These are phyloP conservation scores for Spergularia marina DNA, from an alignment of 148 eudicot genomes.

Conservation along the genomic window DNA sequence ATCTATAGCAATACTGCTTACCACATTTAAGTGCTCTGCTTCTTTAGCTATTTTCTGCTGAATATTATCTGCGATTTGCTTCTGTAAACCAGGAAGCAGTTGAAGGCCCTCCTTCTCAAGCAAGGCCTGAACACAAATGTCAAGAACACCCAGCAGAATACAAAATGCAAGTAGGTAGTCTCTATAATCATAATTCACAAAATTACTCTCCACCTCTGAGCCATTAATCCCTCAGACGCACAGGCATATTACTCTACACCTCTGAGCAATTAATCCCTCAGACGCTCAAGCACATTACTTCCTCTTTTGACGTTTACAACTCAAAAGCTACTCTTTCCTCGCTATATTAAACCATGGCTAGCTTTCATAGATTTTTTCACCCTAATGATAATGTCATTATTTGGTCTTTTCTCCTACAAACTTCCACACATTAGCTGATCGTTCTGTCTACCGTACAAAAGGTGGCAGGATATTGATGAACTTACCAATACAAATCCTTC, in stretches of 20 bases:
- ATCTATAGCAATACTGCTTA: conserved; percentile 18
- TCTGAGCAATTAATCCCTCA: no score
- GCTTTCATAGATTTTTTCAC: no score
- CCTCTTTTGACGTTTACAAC: no score
- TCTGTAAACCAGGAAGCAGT: conserved; percentile 16
- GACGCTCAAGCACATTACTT: no score
- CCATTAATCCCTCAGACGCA: background rate
- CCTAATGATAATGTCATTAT: no score
- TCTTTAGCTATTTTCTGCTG: conserved; percentile 41
- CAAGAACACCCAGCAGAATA: conserved; percentile 17
- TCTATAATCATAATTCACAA: background rate
- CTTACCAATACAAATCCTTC: conserved; percentile 64
- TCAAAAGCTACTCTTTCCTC: no score
- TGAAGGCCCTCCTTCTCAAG: conserved; percentile 25
- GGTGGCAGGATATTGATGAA: background rate
- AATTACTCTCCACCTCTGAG: background rate
- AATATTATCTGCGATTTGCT: conserved; percentile 25
- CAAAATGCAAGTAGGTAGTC: background rate
- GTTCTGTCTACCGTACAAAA: background rate
- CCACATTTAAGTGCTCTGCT: conserved; percentile 48
- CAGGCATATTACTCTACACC: background rate
- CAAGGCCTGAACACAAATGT: conserved; percentile 36
- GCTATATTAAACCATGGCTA: no score
- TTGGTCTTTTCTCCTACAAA: no score
- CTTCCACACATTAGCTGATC: no score